Evolutionary conservation across 1,284 basidiomycete genomes (phyloP), one percentile per base, ranked within the genome.

Genomic region (Tilletiaria anomala): DNA sequence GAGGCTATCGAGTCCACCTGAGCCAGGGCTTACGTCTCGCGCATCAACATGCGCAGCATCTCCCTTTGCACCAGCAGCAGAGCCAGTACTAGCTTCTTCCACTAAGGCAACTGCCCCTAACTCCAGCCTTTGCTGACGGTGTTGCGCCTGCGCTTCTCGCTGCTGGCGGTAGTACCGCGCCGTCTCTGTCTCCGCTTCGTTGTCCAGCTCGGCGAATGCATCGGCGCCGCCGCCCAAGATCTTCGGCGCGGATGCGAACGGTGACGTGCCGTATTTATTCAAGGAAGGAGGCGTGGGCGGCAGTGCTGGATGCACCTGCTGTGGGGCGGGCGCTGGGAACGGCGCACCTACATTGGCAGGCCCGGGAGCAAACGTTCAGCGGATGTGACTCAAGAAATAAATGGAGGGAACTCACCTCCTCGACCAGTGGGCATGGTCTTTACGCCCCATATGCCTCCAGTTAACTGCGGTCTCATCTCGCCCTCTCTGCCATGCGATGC

Each of bases 171-270:
- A n/a, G n/a, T n/a, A n/a, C n/a, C n/a, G n/a, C n/a, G n/a, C n/a
- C n/a, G n/a, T n/a, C n/a, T n/a, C n/a, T n/a, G n/a, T n/a, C 16
- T 37, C 36, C n/a, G 36, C 36, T 31, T 58, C 56, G 11, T 56
- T 47, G 34, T 58, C 58, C 6, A 61, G 47, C 0, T 61, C 58
- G 4, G 55, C 53, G 29, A 61, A 61, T 10, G 58, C 58, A 23
- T 61, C 58, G 5, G 46, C 33, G 3, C 50, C 46, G 5, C 34
- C 20, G 16, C 50, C 48, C 23, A 47, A 51, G 15, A 32, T 22
- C 15, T 31, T 6, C 6, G 40, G 35, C 19, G 32, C n/a, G 37
- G 39, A 37, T 11, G 17, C 21, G 11, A n/a, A n/a, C n/a, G 19
- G 15, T 12, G n/a, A 20, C 14, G 5, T n/a, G n/a, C n/a, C n/a